phyloP scores from a whole-genome alignment of 2,329 filamentous ascomycete species.

The Davidsoniella neocaledoniae region DNA sequence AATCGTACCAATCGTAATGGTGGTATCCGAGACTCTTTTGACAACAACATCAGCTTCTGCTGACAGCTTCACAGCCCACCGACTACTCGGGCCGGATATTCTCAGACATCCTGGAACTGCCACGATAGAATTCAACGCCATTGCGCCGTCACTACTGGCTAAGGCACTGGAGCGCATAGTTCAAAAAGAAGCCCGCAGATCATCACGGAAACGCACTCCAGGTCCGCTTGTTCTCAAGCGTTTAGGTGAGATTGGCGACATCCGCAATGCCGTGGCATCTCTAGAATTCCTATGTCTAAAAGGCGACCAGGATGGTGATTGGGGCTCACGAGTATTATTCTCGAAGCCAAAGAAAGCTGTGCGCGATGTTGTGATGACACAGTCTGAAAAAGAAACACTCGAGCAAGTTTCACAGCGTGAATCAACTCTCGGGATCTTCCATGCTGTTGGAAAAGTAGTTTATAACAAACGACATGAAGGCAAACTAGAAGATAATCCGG shows the following conservation, averaged over 20 bases:
- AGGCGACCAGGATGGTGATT: constrained; percentile 45
- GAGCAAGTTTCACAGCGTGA: constrained; percentile 74
- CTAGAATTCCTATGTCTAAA: constrained; percentile 84
- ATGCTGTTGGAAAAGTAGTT: constrained; percentile 86
- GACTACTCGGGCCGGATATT: constrained; percentile 74
- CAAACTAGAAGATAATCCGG: constrained; percentile 11
- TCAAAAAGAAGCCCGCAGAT: constrained; percentile 68
- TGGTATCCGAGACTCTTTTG: constrained; percentile 80
- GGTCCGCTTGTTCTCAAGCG: constrained; percentile 62
- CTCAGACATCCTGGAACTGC: constrained; percentile 62
- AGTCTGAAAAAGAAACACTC: constrained; percentile 62
- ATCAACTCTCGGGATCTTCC: constrained; percentile 82
- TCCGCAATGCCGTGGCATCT: constrained; percentile 80
- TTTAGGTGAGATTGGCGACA: constrained; percentile 75
- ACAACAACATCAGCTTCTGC: constrained; percentile 71
- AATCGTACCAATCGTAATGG: constrained; percentile 62
- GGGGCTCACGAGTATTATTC: constrained; percentile 59
- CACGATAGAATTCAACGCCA: constrained; percentile 80
- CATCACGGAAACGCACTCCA: constrained; percentile 56
- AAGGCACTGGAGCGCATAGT: constrained; percentile 74
- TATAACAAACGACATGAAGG: constrained; percentile 63
- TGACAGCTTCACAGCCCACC: constrained; percentile 85
- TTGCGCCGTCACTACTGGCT: constrained; percentile 69
- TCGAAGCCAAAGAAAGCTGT: constrained; percentile 47
- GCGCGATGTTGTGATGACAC: constrained; percentile 48